Evolutionary conservation across 768 basidiomycete species (phyloP).

Genomic region (Gloeopeniophorella convolvens): DNA sequence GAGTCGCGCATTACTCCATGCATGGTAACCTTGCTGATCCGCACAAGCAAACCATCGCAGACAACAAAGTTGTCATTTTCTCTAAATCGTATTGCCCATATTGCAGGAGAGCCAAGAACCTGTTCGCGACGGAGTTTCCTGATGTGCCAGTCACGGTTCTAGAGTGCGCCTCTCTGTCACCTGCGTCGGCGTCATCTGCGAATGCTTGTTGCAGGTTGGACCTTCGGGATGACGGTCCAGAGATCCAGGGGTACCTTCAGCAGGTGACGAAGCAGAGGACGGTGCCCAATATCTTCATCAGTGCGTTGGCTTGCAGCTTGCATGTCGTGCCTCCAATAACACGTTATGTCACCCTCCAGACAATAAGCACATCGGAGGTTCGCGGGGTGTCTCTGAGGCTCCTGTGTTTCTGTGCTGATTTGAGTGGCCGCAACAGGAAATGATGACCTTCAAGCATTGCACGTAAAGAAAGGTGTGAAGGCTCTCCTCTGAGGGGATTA

Average conservation of each 20-base stretch:
- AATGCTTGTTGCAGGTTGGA: conserved; percentile 43
- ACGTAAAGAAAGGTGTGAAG: conserved; percentile 11
- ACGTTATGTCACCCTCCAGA: conserved; percentile 27
- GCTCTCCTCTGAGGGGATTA: conserved; percentile 6
- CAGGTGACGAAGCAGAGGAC: conserved; percentile 61
- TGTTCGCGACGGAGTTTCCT: conserved; percentile 30
- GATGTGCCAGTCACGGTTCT: conserved; percentile 28
- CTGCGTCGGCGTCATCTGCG: neutral
- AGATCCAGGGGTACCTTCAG: conserved; percentile 59
- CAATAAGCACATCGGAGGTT: conserved; percentile 51
- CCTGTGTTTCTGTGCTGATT: neutral
- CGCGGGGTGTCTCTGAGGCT: no score
- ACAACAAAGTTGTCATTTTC: conserved; percentile 36
- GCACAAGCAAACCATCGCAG: conserved; percentile 28
- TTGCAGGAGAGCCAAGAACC: conserved; percentile 35
- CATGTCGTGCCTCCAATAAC: neutral
- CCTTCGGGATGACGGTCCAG: conserved; percentile 46
- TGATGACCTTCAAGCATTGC: conserved; percentile 15
- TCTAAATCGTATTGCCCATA: conserved; percentile 37
- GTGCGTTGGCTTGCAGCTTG: conserved; percentile 32
- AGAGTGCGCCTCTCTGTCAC: conserved; percentile 28
- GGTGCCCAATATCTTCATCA: conserved; percentile 75
- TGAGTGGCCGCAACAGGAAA: conserved; percentile 7
- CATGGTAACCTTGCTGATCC: neutral
- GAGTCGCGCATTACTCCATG: neutral